These are phyloP conservation scores for Candida neerlandica DNA, from an alignment of 1,139 yeast genomes.

Conservation along the genomic window DNA sequence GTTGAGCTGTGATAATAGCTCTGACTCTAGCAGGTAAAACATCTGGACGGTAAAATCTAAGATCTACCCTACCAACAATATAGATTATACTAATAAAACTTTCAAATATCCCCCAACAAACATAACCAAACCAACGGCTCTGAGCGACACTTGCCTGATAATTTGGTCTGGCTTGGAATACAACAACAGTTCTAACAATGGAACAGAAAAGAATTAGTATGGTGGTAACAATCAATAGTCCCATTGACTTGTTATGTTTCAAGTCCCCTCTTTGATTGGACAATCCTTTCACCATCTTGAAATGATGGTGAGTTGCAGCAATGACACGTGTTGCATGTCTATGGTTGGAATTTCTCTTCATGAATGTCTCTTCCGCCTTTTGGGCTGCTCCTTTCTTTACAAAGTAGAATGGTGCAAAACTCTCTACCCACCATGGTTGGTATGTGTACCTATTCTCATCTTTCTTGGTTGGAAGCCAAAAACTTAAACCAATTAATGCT, in stretches of 20 bases:
- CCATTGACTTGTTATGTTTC: slow-evolving; percentile 38
- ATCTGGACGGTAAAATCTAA: slow-evolving; percentile 51
- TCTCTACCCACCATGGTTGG: slow-evolving; percentile 53
- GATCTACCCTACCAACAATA: slow-evolving; percentile 48
- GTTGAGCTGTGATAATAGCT: slow-evolving; percentile 46
- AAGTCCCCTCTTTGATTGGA: slow-evolving; percentile 42
- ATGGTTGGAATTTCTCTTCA: slow-evolving; percentile 47
- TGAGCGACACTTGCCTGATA: slow-evolving; percentile 25
- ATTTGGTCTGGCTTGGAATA: slow-evolving; percentile 29
- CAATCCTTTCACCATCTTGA: slow-evolving; percentile 43
- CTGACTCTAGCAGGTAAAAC: slow-evolving; percentile 41
- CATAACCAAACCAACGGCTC: slow-evolving; percentile 34
- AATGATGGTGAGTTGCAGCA: slow-evolving; percentile 48
- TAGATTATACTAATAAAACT: slow-evolving; percentile 37
- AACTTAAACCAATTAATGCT: slow-evolving; percentile 39
- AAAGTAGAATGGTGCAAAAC: slow-evolving; percentile 44
- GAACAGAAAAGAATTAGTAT: slow-evolving; percentile 35
- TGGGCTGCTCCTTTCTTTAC: slow-evolving; percentile 41
- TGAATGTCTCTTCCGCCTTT: slow-evolving; percentile 44
- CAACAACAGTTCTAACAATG: slow-evolving; percentile 33
- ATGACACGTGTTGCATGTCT: slow-evolving; percentile 47
- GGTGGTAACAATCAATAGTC: slow-evolving; percentile 35
- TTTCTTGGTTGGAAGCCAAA: slow-evolving; percentile 46
- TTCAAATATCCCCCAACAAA: slow-evolving; percentile 46
- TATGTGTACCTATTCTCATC: slow-evolving; percentile 47